A percentile compares a stretch with the other conserved stretches of the same genome.
Evolutionary conservation across 1,284 basidiomycete species (phyloP).

Genomic region (Pseudomicrostroma phylloplanum): DNA sequence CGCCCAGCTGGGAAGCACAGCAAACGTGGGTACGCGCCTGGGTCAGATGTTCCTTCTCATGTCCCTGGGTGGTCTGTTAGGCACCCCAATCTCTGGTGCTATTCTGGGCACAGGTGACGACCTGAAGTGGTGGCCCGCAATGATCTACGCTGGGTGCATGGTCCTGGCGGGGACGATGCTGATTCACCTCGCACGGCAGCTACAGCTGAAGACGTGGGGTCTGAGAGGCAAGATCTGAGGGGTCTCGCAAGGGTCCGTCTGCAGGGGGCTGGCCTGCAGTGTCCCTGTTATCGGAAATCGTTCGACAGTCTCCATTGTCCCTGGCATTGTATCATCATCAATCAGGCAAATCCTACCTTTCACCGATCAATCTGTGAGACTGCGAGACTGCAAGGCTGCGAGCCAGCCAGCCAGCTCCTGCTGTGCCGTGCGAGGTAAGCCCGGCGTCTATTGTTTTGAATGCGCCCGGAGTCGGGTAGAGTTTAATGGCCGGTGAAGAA

Average conservation of each 20-base stretch:
- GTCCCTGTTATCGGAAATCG: no score
- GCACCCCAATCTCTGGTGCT: constrained; percentile 31
- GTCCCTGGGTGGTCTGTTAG: constrained; percentile 35
- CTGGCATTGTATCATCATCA: no score
- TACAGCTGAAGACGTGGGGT: background rate
- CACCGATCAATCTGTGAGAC: no score
- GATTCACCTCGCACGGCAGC: background rate
- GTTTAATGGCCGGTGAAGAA: no score
- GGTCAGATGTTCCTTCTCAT: constrained; percentile 39
- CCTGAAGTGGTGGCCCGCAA: background rate
- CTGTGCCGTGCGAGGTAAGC: no score
- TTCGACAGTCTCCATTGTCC: no score
- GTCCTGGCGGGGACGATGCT: background rate
- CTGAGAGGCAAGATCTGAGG: background rate
- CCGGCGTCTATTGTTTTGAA: no score
- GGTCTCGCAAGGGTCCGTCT: background rate
- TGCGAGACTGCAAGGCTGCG: no score
- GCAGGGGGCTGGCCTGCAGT: no score
- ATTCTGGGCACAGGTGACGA: constrained; percentile 11
- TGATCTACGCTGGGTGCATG: background rate
- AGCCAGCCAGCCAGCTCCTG: no score
- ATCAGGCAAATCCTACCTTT: no score
- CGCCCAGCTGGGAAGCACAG: constrained; percentile 41
- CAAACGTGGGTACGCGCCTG: constrained; percentile 39
- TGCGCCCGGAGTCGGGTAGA: no score